Base-by-base conservation (phyloP, 2,329 filamentous ascomycete genomes). In the Botrytis porri region DNA sequence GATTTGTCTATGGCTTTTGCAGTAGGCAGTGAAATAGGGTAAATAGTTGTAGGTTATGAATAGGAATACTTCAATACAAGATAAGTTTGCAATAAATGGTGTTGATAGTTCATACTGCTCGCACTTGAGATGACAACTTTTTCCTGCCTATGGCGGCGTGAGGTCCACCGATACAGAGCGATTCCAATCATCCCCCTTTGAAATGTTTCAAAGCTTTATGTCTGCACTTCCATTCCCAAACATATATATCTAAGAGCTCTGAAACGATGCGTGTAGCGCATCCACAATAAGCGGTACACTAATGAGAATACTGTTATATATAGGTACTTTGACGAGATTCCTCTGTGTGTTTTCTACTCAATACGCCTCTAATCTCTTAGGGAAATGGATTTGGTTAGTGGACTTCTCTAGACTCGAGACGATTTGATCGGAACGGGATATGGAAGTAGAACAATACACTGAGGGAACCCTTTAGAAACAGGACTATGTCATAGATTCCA, bases 1-100 rank as follows among this genome's bases (percentile, higher is more conserved):
- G 48, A 39, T 73, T 32, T 51, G 20, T 63, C 29, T 32, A 14
- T n/a, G 63, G 63, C 41, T 57, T 72, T 67, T 69, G 51, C 63
- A 69, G 51, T 61, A 61, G 63, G 20, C 18, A 69, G 32, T 32
- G 29, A 57, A 16, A 67, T 41, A 41, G 51, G 62, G 63, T 69
- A 69, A 37, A 69, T 72, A 72, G 7, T 25, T 20, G 8, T 60
- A n/a, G 32, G 51, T 18, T 61, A 51, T 37, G 43, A 41, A 35
- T 72, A 48, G 37, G 41, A 48, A 67, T 48, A 59, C 60, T 45
- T n/a, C 39, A 35, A 57, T 57, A 57, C n/a, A 57, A 67, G 16
- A n/a, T 37, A 41, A 41, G 25, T 59, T 43, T 43, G 10, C 45
- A 57, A n/a, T 66, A 37, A 22, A 25, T 41, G 25, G 5, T 57